Base-by-base conservation (phyloP, 148 eudicot genomes). In the Fallopia convolvulus region DNA sequence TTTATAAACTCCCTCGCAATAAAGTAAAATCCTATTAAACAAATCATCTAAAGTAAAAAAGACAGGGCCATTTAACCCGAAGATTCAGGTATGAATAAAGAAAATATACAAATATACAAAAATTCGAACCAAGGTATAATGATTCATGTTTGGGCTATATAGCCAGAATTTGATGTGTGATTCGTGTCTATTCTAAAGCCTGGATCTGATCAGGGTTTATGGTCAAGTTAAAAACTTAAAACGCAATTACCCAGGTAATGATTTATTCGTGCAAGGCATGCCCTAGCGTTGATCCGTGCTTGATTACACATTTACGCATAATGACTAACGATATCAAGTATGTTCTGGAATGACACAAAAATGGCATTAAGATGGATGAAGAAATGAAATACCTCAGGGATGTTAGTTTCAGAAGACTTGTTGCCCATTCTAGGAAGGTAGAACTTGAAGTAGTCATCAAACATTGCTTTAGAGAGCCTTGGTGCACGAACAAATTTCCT, bases 341-440 rank as follows among this genome's bases (percentile, higher is more conserved):
- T 12, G 55, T 17, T 12, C 10, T 14, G 56, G 56, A 52, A 52
- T 52, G 56, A 30, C 18, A 32, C 8, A 32, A 36, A 15, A 32
- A 44, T 23, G 42, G 72, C 72, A 66, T 32, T 66, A 33, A 68
- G 21, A 33, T 68, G 72, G 70, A 65, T n/a, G 17, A 66, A 5
- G 39, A 68, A 33, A 48, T 40, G 47, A 75, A 33, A 76, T 86
- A 90, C 96, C 93, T 77, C 74, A 76, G 80, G 70, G 63, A 49
- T 17, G 55, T 85, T 83, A 46, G 73, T 79, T 72, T 80, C 76
- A 23, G 68, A 21, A 18, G 83, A 73, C 49, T 82, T 78, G 42
- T 80, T 86, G 78, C 96, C 97, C 90, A 87, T 87, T 81, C 83
- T 87, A 4, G 89, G 91, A 63, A 78, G 89, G 84, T 89, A 90